Evolutionary conservation across 163 green algal genomes (phyloP), one percentile per base, ranked within the genome.

Genomic region (Scenedesmus sp.): DNA sequence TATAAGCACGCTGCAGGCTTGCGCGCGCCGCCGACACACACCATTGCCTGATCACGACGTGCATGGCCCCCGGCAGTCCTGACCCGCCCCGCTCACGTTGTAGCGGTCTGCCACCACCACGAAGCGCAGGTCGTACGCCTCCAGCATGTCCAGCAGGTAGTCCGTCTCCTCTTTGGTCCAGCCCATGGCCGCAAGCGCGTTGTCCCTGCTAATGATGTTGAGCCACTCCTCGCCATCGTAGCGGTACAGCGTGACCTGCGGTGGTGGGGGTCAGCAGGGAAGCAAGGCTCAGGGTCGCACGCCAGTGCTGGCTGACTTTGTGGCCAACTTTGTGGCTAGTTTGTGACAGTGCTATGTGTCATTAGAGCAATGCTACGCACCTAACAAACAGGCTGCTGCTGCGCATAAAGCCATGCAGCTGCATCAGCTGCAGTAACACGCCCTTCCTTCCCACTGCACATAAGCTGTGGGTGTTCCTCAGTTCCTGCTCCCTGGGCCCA

Each of bases 91-190:
- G n/a, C 85, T 68, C 83, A 97, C 95, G 76, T 97, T 89, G 85
- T 98, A 99, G 91, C 97, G 92, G 93, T 99, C 98, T 1, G 94
- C 93, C 37, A 99, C 97, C 40, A 98, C 93, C 30, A 97, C 79
- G 90, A 98, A 99, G 51, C 98, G 94, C 89, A 99, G 93, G 89
- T 99, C 97, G 43, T 98, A 97, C 40, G 87, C 90, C 79, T 97
- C 94, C 88, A 94, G 97, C 61, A 99, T 82, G 73, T 99, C 96
- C 83, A 99, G 91, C 70, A 99, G 91, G 91, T 99, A 98, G 89
- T 99, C 98, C 10, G 98, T 99, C 91, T 99, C 98, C 88, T 98
- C 96, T 20, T 95, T 94, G 65, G 80, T 96, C 98, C 97, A 99
- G 81, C 86, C 90, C 6, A 92, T 72, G 30, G 40, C 30, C 0